phyloP scores from a whole-genome alignment of 202 grass and related monocot genomes.

The Hordeum pubiflorum region DNA sequence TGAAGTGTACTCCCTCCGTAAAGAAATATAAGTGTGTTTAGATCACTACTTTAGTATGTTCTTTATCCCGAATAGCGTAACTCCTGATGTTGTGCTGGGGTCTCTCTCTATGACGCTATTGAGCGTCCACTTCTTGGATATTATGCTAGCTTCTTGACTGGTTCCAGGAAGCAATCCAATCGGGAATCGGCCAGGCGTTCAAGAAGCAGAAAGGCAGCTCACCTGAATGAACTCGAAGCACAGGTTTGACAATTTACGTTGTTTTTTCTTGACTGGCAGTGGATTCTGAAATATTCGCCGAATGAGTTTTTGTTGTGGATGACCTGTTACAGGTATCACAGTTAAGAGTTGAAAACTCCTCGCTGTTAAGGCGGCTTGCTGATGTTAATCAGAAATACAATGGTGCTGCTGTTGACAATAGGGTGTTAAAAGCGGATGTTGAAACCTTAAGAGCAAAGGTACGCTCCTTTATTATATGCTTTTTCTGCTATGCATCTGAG shows the following conservation, averaged over 20 bases:
- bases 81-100: not conserved
- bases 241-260: conserved; percentile 42
- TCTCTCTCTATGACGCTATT: not conserved
- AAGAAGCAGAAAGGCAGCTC: conserved; percentile 89
- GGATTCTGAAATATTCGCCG: not conserved
- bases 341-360: conserved; percentile 73
- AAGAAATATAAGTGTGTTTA: too few species aligned
- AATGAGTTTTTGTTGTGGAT: not conserved
- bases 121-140: not conserved
- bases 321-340: conserved; percentile 50
- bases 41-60: too few species aligned
- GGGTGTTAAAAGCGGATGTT: conserved; percentile 88
- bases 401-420: conserved; percentile 81
- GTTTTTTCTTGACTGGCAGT: not conserved
- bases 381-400: conserved; percentile 89
- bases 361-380: conserved; percentile 62
- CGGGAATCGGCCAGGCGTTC: conserved; percentile 92
- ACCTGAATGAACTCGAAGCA: conserved; percentile 73
- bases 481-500: not conserved
- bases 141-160: not conserved
- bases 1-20: not conserved
- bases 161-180: conserved; percentile 84
- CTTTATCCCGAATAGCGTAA: not conserved
- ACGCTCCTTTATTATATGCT: not conserved
- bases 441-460: conserved; percentile 92